Evolutionary conservation across 176 grass and related monocot genomes (phyloP).

Genomic region (Chloris gayana): DNA sequence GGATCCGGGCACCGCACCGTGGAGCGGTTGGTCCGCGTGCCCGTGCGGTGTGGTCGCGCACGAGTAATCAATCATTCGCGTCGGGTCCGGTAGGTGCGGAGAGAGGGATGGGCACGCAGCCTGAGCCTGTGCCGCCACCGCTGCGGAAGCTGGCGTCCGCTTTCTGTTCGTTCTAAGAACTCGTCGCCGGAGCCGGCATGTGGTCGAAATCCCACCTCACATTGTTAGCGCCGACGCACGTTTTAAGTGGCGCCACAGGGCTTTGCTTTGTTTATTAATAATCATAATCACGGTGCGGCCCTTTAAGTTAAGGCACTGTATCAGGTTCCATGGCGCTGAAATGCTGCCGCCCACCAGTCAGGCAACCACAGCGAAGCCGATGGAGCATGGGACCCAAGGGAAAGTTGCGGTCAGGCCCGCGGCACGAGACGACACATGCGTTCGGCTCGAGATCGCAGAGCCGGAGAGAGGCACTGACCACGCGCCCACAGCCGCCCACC

Average conservation of each 20-base stretch:
- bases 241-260: neutral
- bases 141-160: neutral
- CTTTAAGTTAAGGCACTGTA: neutral
- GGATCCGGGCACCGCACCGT: too few species aligned
- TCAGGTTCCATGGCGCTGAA: neutral
- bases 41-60: constrained; percentile 1
- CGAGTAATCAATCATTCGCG: neutral
- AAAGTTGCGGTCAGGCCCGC: neutral
- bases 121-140: neutral
- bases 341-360: neutral
- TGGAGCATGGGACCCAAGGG: neutral
- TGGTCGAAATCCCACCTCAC: neutral
- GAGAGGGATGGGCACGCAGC: too few species aligned
- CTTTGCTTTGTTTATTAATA: neutral
- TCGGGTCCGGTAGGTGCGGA: neutral
- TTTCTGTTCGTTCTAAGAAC: too few species aligned
- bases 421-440: neutral
- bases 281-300: too few species aligned
- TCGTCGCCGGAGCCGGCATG: neutral
- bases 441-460: neutral
- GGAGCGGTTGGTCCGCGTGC: neutral
- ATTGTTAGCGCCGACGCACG: constrained; percentile 10
- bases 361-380: neutral
- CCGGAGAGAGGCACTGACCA: neutral
- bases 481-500: neutral